A percentile compares a stretch with the other conserved stretches of the same genome.
Evolutionary conservation across 1,284 basidiomycete genomes (phyloP).

Genomic region (Leccinum laetum): DNA sequence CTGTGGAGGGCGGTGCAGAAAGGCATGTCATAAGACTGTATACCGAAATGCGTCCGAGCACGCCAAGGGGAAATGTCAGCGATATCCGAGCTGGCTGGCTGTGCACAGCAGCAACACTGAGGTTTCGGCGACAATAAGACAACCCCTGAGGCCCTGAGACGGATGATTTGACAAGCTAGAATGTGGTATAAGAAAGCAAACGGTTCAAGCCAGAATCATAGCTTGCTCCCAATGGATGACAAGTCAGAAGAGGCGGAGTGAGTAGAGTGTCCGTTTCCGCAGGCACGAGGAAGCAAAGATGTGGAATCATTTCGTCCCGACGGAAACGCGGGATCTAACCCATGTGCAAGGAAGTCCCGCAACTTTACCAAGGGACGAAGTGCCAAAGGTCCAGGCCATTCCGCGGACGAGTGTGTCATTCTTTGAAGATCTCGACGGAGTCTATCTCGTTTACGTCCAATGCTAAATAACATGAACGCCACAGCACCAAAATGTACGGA

Average conservation of each 20-base stretch:
- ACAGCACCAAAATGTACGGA: background rate
- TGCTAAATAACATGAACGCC: background rate
- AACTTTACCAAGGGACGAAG: background rate
- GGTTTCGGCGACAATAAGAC: background rate
- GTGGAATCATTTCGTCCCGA: too few species aligned
- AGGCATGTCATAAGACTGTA: background rate
- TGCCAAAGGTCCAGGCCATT: background rate
- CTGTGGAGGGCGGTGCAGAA: background rate
- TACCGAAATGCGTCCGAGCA: background rate
- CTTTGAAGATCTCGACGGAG: background rate
- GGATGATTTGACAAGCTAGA: background rate
- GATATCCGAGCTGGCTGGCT: background rate
- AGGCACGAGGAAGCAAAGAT: background rate
- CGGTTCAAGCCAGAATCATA: background rate
- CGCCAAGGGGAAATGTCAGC: background rate
- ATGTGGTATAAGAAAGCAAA: background rate
- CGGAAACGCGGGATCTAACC: background rate
- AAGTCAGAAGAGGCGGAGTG: background rate
- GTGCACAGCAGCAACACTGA: background rate
- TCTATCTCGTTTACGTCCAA: background rate
- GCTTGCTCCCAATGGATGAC: background rate
- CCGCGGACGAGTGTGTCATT: background rate
- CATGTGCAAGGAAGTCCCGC: background rate
- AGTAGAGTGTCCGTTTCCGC: background rate
- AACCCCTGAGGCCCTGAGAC: background rate